These are phyloP conservation scores for Starmera stellimalicola DNA, from an alignment of 1,139 yeast species.

Conservation along the genomic window DNA sequence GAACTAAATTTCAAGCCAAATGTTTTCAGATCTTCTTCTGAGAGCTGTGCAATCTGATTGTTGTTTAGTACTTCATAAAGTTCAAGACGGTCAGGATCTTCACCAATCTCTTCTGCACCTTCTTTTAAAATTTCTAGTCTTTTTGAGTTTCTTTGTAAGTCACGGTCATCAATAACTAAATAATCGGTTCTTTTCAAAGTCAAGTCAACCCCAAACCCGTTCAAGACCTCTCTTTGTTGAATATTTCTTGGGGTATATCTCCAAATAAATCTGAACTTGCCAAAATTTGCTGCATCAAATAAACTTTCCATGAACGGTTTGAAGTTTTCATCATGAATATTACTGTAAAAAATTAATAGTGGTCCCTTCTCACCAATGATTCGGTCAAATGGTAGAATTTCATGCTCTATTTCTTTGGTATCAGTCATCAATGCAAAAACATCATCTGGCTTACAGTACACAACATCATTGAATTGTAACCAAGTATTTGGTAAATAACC, in stretches of 20 bases:
- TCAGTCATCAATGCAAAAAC: constrained; percentile 58
- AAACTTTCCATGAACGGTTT: constrained; percentile 49
- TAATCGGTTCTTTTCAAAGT: constrained; percentile 57
- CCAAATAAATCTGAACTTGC: constrained; percentile 68
- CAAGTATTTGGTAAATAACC: constrained; percentile 34
- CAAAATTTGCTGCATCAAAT: constrained; percentile 48
- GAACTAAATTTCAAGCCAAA: constrained; percentile 41
- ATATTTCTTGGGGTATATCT: constrained; percentile 37
- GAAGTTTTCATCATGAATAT: constrained; percentile 38
- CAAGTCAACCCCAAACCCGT: constrained; percentile 63
- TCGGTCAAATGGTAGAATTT: constrained; percentile 44
- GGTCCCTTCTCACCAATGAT: constrained; percentile 45
- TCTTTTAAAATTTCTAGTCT: too few relatives aligned
- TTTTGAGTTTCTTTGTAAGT: constrained; percentile 14
- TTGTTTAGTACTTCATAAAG: constrained; percentile 12
- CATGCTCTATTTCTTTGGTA: constrained; percentile 17
- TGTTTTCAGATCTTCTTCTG: constrained; percentile 24
- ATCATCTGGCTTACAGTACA: constrained; percentile 58
- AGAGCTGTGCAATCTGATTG: constrained; percentile 22
- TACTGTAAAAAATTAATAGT: constrained; percentile 42
- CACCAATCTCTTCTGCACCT: constrained; percentile 5
- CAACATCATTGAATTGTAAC: constrained; percentile 40
- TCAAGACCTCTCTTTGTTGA: constrained; percentile 27
- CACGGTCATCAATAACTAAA: constrained; percentile 53
- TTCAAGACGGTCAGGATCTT: constrained; percentile 5